Conservation (phyloP, 108 stramenopile species). For the Nitzschia sp. region DNA sequence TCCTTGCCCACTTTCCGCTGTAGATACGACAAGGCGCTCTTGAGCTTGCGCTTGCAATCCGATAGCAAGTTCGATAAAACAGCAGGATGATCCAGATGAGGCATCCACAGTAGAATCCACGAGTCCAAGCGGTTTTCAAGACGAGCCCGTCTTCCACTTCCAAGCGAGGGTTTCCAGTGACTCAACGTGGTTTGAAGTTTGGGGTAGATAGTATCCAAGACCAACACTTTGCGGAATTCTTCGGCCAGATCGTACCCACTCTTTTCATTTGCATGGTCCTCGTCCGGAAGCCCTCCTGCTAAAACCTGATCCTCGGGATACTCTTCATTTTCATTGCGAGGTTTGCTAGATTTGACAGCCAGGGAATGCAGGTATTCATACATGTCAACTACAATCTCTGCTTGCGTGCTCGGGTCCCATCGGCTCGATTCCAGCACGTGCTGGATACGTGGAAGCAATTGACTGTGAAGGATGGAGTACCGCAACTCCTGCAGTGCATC, state of each 20-base stretch:
- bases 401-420: constrained; percentile 67
- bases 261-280: constrained; percentile 4
- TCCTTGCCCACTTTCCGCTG: constrained; percentile 34
- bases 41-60: constrained; percentile 67
- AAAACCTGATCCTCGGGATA: constrained; percentile 24
- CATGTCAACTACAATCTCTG: constrained; percentile 48
- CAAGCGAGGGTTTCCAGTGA: constrained; percentile 51
- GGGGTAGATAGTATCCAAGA: constrained; percentile 46
- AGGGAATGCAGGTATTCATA: constrained; percentile 56
- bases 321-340: neutral
- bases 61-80: constrained; percentile 51
- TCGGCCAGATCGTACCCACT: constrained; percentile 1
- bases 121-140: constrained; percentile 54
- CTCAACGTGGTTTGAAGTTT: constrained; percentile 50
- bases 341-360: neutral
- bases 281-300: constrained; percentile 4
- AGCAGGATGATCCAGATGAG: constrained; percentile 58
- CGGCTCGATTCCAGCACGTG: constrained; percentile 54
- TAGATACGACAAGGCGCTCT: constrained; percentile 50
- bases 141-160: neutral
- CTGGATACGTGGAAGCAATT: constrained; percentile 64
- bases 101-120: constrained; percentile 86
- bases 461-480: constrained; percentile 45
- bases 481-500: constrained; percentile 17
- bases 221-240: constrained; percentile 23